A percentile compares a stretch with the other conserved stretches of the same genome.
These are phyloP conservation scores for Jacaranda mimosifolia DNA, from an alignment of 257 asterid genomes.

Conservation along the genomic window DNA sequence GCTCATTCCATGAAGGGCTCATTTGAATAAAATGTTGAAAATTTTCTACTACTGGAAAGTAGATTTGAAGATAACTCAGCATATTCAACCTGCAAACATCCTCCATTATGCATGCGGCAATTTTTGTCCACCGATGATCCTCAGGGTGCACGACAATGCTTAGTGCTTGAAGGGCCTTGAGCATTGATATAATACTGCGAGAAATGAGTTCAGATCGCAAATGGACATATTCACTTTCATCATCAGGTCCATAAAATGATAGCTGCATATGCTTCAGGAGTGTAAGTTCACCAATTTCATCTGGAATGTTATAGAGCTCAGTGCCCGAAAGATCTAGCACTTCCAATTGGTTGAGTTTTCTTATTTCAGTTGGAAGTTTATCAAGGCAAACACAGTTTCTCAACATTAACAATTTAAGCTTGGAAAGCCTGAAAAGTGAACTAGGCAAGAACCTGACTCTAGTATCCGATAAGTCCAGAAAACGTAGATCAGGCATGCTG, in stretches of 20 bases:
- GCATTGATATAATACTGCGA: conserved; percentile 35
- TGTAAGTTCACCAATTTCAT: conserved; percentile 35
- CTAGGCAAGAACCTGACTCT: conserved; percentile 40
- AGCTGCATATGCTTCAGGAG: conserved; percentile 34
- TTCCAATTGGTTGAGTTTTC: conserved; percentile 25
- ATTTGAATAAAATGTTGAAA: conserved; percentile 16
- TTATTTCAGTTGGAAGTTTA: conserved; percentile 27
- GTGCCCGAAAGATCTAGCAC: conserved; percentile 45
- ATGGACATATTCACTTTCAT: conserved; percentile 33
- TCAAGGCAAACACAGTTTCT: conserved; percentile 35
- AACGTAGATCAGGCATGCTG: conserved; percentile 26
- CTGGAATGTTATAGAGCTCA: conserved; percentile 35
- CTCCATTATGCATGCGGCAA: background rate
- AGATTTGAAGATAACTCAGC: conserved; percentile 37
- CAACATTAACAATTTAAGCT: conserved; percentile 38
- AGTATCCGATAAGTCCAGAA: conserved; percentile 44
- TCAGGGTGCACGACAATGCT: conserved; percentile 47
- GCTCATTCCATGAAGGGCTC: conserved; percentile 32
- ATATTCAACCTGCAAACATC: conserved; percentile 26
- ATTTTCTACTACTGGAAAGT: conserved; percentile 39
- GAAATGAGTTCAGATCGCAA: conserved; percentile 30
- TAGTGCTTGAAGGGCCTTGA: conserved; percentile 29
- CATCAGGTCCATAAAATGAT: conserved; percentile 45
- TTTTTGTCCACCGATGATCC: conserved; percentile 37
- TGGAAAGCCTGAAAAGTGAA: conserved; percentile 31